phyloP scores from a whole-genome alignment of 2,329 filamentous ascomycete species.

The Leptographium flavum region DNA sequence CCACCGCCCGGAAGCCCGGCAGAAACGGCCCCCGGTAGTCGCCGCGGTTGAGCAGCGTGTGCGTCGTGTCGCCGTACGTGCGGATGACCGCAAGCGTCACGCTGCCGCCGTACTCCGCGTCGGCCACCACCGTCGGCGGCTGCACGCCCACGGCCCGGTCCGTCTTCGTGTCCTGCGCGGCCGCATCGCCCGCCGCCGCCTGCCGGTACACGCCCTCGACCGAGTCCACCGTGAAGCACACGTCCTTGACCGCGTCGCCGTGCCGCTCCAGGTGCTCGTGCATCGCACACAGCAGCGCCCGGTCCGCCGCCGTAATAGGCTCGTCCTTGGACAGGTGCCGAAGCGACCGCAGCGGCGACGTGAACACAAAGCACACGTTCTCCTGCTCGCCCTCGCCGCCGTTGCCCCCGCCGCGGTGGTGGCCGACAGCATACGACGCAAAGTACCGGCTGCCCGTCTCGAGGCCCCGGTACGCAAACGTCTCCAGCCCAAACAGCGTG shows the following conservation, averaged over 20 bases:
- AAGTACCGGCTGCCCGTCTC: slow-evolving; percentile 74
- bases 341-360: slow-evolving; percentile 58
- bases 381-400: slow-evolving; percentile 18
- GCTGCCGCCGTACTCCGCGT: slow-evolving; percentile 52
- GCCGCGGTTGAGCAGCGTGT: slow-evolving; percentile 68
- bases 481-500: slow-evolving; percentile 72
- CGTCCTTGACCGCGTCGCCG: slow-evolving; percentile 88
- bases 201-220: slow-evolving; percentile 65
- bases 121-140: slow-evolving; percentile 37
- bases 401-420: slow-evolving; percentile 21
- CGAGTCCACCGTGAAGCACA: slow-evolving; percentile 87
- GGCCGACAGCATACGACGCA: slow-evolving; percentile 72
- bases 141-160: slow-evolving; percentile 32
- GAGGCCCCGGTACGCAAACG: slow-evolving; percentile 71
- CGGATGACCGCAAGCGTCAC: slow-evolving; percentile 67
- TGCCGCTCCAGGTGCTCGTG: slow-evolving; percentile 74
- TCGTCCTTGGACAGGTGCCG: slow-evolving; percentile 41
- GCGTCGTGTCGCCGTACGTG: slow-evolving; percentile 91
- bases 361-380: slow-evolving; percentile 68
- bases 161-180: neutral
- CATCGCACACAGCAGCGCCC: slow-evolving; percentile 54
- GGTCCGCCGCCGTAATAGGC: slow-evolving; percentile 48
- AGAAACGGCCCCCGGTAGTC: slow-evolving; percentile 66
- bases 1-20: slow-evolving; percentile 58
- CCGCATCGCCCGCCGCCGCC: slow-evolving; percentile 50